Evolutionary conservation across 2,329 filamentous ascomycete species (phyloP), one percentile per base, ranked within the genome.

Genomic region (Macroventuria anomochaeta): DNA sequence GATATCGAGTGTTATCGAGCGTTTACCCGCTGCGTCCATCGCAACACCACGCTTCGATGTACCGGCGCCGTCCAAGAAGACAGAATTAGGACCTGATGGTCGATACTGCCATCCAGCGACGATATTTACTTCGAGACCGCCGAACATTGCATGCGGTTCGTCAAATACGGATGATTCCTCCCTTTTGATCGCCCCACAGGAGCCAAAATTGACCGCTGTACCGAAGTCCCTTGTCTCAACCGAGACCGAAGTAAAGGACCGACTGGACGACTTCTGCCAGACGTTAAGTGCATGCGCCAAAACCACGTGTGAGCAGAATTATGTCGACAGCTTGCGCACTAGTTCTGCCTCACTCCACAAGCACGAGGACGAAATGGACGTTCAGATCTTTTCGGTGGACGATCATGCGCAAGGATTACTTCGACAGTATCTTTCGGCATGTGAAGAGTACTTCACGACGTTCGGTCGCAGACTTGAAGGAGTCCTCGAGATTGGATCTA

Each of bases 301-400:
- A 17, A 59, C 61, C 10, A 43, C 39, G 18, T 58, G 57, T 28
- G 67, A 71, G 36, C 55, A 56, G 39, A 33, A 58, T 3, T 70
- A 70, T 40, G 55, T 70, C 13, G 33, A 51, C 1, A 32, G 52
- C 37, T 37, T 70, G 17, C 59, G 50, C 3, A 34, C 43, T 5
- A 68, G 67, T 23, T 65, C 62, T 23, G 13, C 29, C 3, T 65
- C 63, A 2, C 59, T 69, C 10, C 32, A 57, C 1, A n/a, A 28
- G 2, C 29, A 47, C 13, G 11, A 46, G 21, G 36, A 28, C 26
- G 38, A 18, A 5, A 29, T 21, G 2, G 4, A 28, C 2, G 29
- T 29, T 7, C 41, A 41, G 7, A 32, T 36, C 6, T 25, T 50
- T 7, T 8, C 53, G 4, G 5, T 41, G 10, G 13, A 53, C 2